A percentile compares a stretch with the other conserved stretches of the same genome.
Conservation (phyloP, 495 filamentous ascomycete genomes). For the Lasiosphaeria miniovina region DNA sequence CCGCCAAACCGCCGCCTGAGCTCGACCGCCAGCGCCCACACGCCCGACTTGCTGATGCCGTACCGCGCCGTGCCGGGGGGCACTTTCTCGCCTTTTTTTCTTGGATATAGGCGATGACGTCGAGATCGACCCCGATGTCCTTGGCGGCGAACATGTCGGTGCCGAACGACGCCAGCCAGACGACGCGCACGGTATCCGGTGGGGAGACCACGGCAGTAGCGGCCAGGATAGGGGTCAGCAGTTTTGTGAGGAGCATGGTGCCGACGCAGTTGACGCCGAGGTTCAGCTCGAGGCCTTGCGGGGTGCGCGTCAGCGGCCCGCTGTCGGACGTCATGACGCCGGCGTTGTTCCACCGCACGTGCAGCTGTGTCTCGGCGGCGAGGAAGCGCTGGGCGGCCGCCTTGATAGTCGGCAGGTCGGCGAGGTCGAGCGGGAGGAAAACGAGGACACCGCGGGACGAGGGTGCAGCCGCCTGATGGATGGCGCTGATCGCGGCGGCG, state of each 20-base stretch:
- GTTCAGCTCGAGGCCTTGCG: slow-evolving; percentile 41
- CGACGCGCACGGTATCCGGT: slow-evolving; percentile 38
- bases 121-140: slow-evolving; percentile 31
- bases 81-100: background rate
- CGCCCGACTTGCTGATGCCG: slow-evolving; percentile 22
- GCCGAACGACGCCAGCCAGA: slow-evolving; percentile 38
- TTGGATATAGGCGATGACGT: slow-evolving; percentile 28
- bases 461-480: slow-evolving; percentile 16
- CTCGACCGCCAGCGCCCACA: slow-evolving; percentile 19
- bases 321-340: slow-evolving; percentile 33
- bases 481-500: slow-evolving; percentile 12
- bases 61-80: slow-evolving; percentile 9
- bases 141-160: slow-evolving; percentile 26
- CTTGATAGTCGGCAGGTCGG: slow-evolving; percentile 28
- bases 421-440: slow-evolving; percentile 25
- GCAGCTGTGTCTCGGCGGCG: slow-evolving; percentile 19
- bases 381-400: slow-evolving; percentile 23
- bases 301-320: slow-evolving; percentile 22
- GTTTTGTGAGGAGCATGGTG: slow-evolving; percentile 42
- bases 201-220: slow-evolving; percentile 35
- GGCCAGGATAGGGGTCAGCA: slow-evolving; percentile 45
- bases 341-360: slow-evolving; percentile 36
- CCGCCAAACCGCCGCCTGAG: slow-evolving; percentile 12
- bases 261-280: slow-evolving; percentile 41
- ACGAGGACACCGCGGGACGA: slow-evolving; percentile 3